Base-by-base conservation (phyloP, 2,329 filamentous ascomycete species). In the Ophiostoma sp. region DNA sequence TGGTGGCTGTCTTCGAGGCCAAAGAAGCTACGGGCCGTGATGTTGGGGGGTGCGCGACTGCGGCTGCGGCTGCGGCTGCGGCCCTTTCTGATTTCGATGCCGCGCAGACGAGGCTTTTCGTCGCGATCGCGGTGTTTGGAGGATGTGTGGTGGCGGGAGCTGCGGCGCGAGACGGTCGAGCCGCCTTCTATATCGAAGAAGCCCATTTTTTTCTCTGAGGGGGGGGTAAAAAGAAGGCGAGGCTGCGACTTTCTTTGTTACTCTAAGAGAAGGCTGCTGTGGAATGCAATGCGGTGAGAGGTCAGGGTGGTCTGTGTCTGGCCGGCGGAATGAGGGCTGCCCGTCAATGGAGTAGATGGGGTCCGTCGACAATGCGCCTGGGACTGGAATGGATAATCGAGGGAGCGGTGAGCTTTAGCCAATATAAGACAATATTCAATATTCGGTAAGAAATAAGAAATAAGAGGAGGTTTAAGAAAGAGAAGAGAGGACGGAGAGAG, bases 41-140 rank as follows among this genome's bases (percentile, higher is more conserved):
- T 35, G 48, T 66, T 65, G 39, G 71, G 70, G 33, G 69, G 69
- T 67, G 78, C 74, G 69, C 78, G 80, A 68, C 76, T 76, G 36
- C 76, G 76, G 13, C 57, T 62, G 27, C 57, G 77, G 27, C 57
- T 62, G 27, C 27, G 77, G 66, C 78, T 79, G 74, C 77, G 77
- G 69, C 78, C 78, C 72, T 78, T 77, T 69, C 80, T 83, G 67
- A 77, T 78, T 67, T 78, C 77, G 54, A 71, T 71, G 70, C 73
- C 64, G 33, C 71, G 68, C 64, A 41, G 7, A 35, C 52, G 69
- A 33, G 69, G 52, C 68, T 60, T 62, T 27, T 64, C 71, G 23
- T 44, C 52, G 41, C 67, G 73, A 64, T 74, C 70, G 64, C 74
- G 75, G 70, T 74, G 75, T 73, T 77, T 76, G 71, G 72, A 71